A percentile compares a stretch with the other conserved stretches of the same genome.
Conservation (phyloP, 495 filamentous ascomycete species). For the Xylaria acuta region DNA sequence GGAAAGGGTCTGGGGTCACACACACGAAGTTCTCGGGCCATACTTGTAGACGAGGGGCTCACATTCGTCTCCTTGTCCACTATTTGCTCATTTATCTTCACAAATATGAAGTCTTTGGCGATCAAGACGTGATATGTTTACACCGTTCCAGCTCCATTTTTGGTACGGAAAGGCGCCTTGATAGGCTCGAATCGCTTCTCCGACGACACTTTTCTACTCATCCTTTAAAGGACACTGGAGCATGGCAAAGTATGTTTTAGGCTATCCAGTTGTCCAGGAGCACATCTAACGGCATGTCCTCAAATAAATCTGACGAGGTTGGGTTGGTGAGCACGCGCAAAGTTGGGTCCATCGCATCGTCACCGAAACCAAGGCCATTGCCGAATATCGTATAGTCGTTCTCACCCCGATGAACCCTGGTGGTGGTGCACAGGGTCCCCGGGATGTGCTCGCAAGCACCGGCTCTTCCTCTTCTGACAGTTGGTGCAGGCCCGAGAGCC, state of each 20-base stretch:
- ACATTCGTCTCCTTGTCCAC: background rate
- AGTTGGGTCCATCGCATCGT: conserved; percentile 1
- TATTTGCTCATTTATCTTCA: background rate
- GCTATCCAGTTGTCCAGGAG: conserved; percentile 13
- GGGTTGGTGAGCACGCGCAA: conserved; percentile 13
- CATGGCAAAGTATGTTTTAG: background rate
- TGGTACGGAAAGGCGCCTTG: background rate
- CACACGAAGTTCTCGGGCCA: conserved; percentile 36
- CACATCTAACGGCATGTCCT: conserved; percentile 6
- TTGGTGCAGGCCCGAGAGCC: conserved; percentile 10
- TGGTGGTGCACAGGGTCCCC: conserved; percentile 33
- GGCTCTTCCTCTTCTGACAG: conserved; percentile 16
- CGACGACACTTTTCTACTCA: background rate
- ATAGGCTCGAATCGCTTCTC: background rate
- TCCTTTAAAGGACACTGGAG: background rate
- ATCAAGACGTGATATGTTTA: background rate
- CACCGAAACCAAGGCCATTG: background rate
- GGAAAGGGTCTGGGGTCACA: conserved; percentile 42
- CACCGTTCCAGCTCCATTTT: background rate
- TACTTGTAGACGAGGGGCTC: conserved; percentile 30
- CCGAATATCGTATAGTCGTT: background rate
- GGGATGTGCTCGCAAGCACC: conserved; percentile 32
- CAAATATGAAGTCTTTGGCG: background rate
- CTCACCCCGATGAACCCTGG: background rate
- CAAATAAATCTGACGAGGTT: background rate